Conservation (phyloP, 2,329 filamentous ascomycete species). For the Colletotrichum karsti region DNA sequence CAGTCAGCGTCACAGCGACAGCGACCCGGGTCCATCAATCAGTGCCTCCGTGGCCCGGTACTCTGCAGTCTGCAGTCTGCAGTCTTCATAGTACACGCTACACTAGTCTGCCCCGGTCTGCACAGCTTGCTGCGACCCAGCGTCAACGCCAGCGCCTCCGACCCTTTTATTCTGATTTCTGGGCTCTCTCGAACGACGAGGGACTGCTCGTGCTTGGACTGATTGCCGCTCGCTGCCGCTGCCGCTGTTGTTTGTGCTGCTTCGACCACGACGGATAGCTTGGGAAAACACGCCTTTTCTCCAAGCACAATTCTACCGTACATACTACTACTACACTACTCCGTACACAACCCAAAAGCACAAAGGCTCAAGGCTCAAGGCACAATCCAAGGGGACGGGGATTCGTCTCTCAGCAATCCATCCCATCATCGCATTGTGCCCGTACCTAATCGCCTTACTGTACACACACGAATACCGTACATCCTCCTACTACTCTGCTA, state of each 20-base stretch:
- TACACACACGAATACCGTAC: too few species aligned
- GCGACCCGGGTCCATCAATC: neutral
- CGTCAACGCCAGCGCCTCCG: too few species aligned
- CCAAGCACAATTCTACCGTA: neutral
- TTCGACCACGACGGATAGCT: neutral
- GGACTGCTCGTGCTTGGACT: neutral
- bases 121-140: too few species aligned
- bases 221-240: conserved; percentile 1
- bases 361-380: neutral
- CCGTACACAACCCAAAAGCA: neutral
- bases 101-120: neutral
- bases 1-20: neutral
- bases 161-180: too few species aligned
- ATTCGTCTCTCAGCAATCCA: too few species aligned
- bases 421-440: conserved; percentile 1
- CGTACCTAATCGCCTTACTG: neutral
- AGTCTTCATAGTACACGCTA: too few species aligned
- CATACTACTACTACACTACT: too few species aligned
- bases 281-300: neutral
- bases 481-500: too few species aligned
- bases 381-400: conserved; percentile 2
- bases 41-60: too few species aligned
- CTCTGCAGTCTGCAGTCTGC: neutral
- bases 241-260: neutral
- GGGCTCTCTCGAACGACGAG: too few species aligned